These are phyloP conservation scores for Trichosporon ovoides DNA, from an alignment of 1,284 basidiomycete genomes.

Conservation along the genomic window DNA sequence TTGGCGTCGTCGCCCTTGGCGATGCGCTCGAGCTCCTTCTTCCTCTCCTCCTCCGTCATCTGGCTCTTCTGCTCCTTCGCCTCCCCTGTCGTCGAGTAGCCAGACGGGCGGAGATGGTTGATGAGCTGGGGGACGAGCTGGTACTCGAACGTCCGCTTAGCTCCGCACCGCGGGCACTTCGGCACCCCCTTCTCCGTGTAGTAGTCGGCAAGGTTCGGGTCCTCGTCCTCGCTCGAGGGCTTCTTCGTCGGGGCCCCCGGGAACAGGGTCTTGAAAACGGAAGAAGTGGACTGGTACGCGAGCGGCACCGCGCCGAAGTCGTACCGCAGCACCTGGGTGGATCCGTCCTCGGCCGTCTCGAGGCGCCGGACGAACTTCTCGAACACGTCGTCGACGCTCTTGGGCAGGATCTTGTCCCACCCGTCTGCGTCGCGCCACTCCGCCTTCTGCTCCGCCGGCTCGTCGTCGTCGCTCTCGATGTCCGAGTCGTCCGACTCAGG, in stretches of 20 bases:
- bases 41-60: slow-evolving; percentile 39
- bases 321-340: slow-evolving; percentile 47
- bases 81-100: slow-evolving; percentile 23
- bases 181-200: slow-evolving; percentile 36
- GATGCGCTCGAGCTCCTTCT: slow-evolving; percentile 35
- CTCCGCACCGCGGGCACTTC: slow-evolving; percentile 36
- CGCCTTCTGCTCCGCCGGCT: slow-evolving; percentile 28
- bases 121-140: slow-evolving; percentile 49
- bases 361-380: slow-evolving; percentile 45
- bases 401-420: slow-evolving; percentile 43
- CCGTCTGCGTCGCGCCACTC: slow-evolving; percentile 32
- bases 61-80: neutral
- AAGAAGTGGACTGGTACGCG: slow-evolving; percentile 43
- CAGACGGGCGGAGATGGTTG: slow-evolving; percentile 34
- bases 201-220: slow-evolving; percentile 29
- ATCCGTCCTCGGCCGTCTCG: slow-evolving; percentile 39
- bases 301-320: slow-evolving; percentile 47
- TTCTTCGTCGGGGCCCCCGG: slow-evolving; percentile 27
- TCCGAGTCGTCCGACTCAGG: slow-evolving; percentile 29
- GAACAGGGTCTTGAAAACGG: slow-evolving; percentile 44
- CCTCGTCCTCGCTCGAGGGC: slow-evolving; percentile 37
- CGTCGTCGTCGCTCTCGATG: slow-evolving; percentile 27
- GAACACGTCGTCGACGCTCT: slow-evolving; percentile 47
- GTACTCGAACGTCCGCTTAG: slow-evolving; percentile 45
- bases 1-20: slow-evolving; percentile 26